A percentile compares a stretch with the other conserved stretches of the same genome.
Evolutionary conservation across 139 green algal genomes (phyloP).

Genomic region (Tetradesmus obliquus): DNA sequence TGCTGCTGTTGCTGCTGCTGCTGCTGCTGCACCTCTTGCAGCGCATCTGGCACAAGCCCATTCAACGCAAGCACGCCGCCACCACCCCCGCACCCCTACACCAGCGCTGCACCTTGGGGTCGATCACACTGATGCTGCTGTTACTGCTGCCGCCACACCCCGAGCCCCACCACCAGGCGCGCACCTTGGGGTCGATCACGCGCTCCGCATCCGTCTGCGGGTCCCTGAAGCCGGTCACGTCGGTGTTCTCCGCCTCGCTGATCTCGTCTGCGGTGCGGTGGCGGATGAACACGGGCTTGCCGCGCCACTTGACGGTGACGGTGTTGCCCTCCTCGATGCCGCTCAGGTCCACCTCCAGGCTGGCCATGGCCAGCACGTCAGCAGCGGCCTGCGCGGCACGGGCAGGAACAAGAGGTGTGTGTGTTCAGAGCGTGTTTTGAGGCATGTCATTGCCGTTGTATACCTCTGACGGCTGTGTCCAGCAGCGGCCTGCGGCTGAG

Average conservation of each 20-base stretch:
- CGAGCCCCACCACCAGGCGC: background rate
- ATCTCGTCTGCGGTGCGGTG: constrained; percentile 92
- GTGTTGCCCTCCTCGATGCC: constrained; percentile 90
- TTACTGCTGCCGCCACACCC: too few species aligned
- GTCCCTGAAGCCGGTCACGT: constrained; percentile 89
- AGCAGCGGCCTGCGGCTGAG: background rate
- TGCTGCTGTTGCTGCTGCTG: too few species aligned
- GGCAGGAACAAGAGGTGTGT: background rate
- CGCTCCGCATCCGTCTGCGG: constrained; percentile 88
- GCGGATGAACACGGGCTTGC: constrained; percentile 99
- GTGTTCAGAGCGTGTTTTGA: background rate
- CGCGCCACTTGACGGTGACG: constrained; percentile 98
- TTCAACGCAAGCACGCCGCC: too few species aligned
- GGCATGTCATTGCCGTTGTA: background rate
- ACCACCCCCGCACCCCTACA: too few species aligned
- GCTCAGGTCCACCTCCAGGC: constrained; percentile 95
- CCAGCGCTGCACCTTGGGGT: constrained; percentile 43
- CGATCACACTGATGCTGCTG: constrained; percentile 57
- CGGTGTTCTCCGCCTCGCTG: constrained; percentile 73
- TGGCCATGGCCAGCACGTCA: constrained; percentile 95
- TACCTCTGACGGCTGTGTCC: background rate
- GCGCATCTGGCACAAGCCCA: too few species aligned
- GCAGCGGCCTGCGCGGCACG: constrained; percentile 75
- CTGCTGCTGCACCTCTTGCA: too few species aligned
- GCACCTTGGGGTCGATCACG: constrained; percentile 84